phyloP scores from a whole-genome alignment of 805 yeast genomes.

The Starmerella ratchasimensis region DNA sequence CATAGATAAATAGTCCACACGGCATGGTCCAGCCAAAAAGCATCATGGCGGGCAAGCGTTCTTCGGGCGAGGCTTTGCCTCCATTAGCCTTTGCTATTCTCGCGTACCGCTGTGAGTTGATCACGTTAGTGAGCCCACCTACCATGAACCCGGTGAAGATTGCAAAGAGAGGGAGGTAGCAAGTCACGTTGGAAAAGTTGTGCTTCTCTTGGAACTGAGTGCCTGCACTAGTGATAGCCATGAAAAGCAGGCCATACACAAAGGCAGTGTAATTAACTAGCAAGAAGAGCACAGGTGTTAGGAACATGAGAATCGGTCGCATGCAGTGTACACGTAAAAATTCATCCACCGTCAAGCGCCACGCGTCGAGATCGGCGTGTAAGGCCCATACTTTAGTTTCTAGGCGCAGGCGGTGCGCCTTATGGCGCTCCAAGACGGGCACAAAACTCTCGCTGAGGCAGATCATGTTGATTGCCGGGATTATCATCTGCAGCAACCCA shows the following conservation, averaged over 20 bases:
- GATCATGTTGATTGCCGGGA: constrained; percentile 30
- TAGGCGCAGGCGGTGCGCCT: constrained; percentile 54
- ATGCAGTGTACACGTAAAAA: constrained; percentile 56
- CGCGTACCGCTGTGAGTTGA: constrained; percentile 23
- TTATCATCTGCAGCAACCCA: constrained; percentile 30
- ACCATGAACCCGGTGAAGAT: constrained; percentile 24
- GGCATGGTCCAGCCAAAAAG: constrained; percentile 35
- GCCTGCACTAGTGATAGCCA: constrained; percentile 32
- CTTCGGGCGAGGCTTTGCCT: constrained; percentile 46
- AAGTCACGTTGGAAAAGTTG: constrained; percentile 25
- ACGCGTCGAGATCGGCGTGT: constrained; percentile 87
- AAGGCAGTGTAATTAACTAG: constrained; percentile 32
- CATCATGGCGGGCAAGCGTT: constrained; percentile 44
- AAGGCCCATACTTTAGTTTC: constrained; percentile 68
- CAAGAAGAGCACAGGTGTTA: constrained; percentile 34
- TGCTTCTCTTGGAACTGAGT: constrained; percentile 24
- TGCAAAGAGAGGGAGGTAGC: constrained; percentile 26
- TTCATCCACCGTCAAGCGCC: constrained; percentile 54
- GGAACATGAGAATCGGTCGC: constrained; percentile 67
- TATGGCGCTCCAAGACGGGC: constrained; percentile 40
- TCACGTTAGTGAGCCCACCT: constrained; percentile 26
- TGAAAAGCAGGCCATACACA: constrained; percentile 34
- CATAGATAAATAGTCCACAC: constrained; percentile 44
- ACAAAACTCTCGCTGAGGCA: constrained; percentile 28
- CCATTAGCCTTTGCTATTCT: constrained; percentile 22